Evolutionary conservation across 441 rosid species (phyloP).

Genomic region (Euphorbia celastroides): DNA sequence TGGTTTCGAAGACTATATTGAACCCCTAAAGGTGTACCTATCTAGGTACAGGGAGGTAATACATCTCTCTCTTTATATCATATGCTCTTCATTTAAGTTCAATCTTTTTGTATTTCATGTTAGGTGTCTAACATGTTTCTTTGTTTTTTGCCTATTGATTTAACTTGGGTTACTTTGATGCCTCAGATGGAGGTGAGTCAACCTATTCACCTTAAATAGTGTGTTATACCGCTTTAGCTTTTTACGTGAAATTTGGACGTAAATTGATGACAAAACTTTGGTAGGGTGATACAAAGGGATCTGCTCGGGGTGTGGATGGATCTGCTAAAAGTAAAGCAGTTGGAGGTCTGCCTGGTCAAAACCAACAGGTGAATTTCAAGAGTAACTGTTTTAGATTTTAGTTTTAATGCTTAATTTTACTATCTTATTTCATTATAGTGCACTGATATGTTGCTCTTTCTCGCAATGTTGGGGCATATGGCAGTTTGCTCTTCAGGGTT

Average conservation of each 20-base stretch:
- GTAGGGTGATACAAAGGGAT: constrained; percentile 79
- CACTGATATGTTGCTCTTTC: constrained; percentile 20
- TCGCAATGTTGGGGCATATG: constrained; percentile 23
- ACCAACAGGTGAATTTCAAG: constrained; percentile 41
- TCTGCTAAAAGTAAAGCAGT: constrained; percentile 47
- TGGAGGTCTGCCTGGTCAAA: constrained; percentile 51
- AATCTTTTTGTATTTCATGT: not conserved
- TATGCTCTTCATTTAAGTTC: not conserved
- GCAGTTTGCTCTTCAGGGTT: constrained; percentile 47
- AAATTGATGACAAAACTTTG: constrained; percentile 10
- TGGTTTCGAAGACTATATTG: constrained; percentile 79
- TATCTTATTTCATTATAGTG: not conserved
- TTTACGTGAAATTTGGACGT: not conserved
- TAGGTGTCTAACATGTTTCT: constrained; percentile 17
- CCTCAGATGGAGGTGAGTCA: constrained; percentile 54
- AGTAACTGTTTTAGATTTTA: not conserved
- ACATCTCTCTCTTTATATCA: constrained; percentile 5
- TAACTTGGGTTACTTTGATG: constrained; percentile 21
- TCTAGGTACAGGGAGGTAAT: constrained; percentile 66
- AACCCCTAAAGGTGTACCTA: constrained; percentile 68
- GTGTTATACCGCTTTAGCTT: not conserved
- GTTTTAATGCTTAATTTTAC: not conserved
- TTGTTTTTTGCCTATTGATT: constrained; percentile 10
- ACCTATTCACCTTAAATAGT: not conserved
- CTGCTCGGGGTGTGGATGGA: constrained; percentile 66